Evolutionary conservation across 331 rosid genomes (phyloP).

Genomic region (Malus hybrid): DNA sequence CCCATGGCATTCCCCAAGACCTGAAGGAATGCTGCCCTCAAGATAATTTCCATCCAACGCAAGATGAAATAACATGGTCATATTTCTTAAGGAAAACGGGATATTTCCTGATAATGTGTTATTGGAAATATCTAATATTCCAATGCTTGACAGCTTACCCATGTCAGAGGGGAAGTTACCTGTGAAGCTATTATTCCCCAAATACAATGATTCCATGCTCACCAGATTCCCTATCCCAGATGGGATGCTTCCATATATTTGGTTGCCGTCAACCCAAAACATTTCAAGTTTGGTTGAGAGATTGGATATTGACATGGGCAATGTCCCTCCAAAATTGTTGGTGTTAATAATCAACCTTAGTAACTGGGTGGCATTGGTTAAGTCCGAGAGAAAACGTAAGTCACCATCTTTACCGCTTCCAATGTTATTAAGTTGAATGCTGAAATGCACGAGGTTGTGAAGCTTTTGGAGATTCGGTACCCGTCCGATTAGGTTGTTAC

Average conservation of each 20-base stretch:
- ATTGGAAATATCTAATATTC: accelerated
- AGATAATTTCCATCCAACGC: background rate
- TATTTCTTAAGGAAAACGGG: background rate
- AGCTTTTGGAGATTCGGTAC: too few relatives aligned
- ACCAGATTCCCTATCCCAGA: too few relatives aligned
- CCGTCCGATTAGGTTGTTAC: background rate
- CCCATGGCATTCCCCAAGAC: background rate
- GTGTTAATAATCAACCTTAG: accelerated
- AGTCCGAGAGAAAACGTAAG: background rate
- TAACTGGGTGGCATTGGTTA: background rate
- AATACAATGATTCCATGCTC: too few relatives aligned
- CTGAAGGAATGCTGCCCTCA: background rate
- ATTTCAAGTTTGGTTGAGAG: background rate
- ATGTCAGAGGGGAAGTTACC: background rate
- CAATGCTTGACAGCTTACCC: background rate
- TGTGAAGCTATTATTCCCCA: too few relatives aligned
- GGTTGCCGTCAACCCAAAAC: accelerated
- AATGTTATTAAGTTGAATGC: accelerated
- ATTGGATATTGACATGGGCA: background rate
- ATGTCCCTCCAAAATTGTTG: background rate
- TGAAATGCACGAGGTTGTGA: accelerated
- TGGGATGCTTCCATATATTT: background rate
- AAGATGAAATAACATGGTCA: background rate
- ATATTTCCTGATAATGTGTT: background rate
- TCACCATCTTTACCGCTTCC: background rate